Base-by-base conservation (phyloP, 2,329 filamentous ascomycete genomes). In the Rhinocladiella similis region DNA sequence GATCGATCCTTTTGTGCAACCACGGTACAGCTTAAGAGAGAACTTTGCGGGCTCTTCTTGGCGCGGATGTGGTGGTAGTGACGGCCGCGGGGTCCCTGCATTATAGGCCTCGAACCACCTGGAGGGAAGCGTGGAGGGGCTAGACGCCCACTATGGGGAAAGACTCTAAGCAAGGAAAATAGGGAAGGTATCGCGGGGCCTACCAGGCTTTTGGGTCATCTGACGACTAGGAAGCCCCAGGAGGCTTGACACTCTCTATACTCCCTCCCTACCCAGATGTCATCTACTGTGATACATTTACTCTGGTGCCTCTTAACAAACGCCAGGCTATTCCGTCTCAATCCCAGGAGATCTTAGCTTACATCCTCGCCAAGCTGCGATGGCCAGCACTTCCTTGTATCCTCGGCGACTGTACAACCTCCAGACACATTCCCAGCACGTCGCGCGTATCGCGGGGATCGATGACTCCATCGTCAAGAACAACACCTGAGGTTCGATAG, bases 391-490 rank as follows among this genome's bases (percentile, higher is more conserved):
- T 65, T 6, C 69, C 70, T 25, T 66, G 55, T 6, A 71, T 60
- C 5, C 55, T 53, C 10, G 62, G 56, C 42, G 65, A 46, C 12
- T 54, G 60, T 13, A 73, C 70, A 22, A 71, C 61, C 46, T 73
- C 70, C 38, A 74, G 57, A 59, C 70, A 72, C 65, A 74, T 69
- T 3, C 69, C 71, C 25, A 73, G 54, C 22, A 74, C 67, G 54
- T 73, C 69, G 12, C 72, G 61, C 7, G 71, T 73, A 62, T 73
- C 71, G 16, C 71, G 60, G 4, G 71, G 72, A 57, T 74, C 71
- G 54, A 74, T 73, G 29, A 73, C 66, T 5, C 71, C 72, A 57
- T 74, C 72, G 57, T 74, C 71, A 16, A 72, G 61, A 41, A 72
- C 38, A 50, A 65, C 59, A 3, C 67, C 67, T 33, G 68, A 71